A percentile compares a stretch with the other conserved stretches of the same genome.
These are phyloP conservation scores for Mortierella claussenii DNA, from an alignment of 192 early-diverging fungal species.

Conservation along the genomic window DNA sequence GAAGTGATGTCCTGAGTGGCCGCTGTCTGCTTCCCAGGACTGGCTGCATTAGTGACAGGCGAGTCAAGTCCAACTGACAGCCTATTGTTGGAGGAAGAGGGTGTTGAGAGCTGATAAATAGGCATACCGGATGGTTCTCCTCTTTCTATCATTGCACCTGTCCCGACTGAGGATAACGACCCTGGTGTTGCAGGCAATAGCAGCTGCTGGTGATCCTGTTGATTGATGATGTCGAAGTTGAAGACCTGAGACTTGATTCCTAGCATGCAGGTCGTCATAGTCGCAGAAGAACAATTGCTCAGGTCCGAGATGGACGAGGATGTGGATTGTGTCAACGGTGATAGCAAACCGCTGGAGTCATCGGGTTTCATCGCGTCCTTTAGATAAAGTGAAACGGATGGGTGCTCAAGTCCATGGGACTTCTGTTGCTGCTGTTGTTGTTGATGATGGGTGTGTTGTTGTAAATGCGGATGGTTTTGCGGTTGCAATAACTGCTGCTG, in stretches of 20 bases:
- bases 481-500: neutral
- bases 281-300: slow-evolving; percentile 30
- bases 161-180: neutral
- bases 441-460: neutral
- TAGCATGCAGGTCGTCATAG: slow-evolving; percentile 25
- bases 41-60: neutral
- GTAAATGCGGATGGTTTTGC: neutral
- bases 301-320: slow-evolving; percentile 21
- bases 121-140: neutral
- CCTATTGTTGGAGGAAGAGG: slow-evolving; percentile 24
- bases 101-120: slow-evolving; percentile 13
- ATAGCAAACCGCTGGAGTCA: neutral
- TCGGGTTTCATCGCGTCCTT: neutral
- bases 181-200: neutral
- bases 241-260: slow-evolving; percentile 25
- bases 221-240: slow-evolving; percentile 2
- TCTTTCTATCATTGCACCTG: neutral
- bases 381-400: no score
- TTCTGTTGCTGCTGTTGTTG: slow-evolving; percentile 5
- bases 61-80: slow-evolving; percentile 7
- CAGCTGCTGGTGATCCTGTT: slow-evolving; percentile 14
- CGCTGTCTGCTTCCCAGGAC: neutral
- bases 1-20: neutral
- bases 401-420: neutral
- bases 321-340: neutral